Evolutionary conservation across 2,329 filamentous ascomycete species (phyloP).

Genomic region (Nigrograna mackinnonii): DNA sequence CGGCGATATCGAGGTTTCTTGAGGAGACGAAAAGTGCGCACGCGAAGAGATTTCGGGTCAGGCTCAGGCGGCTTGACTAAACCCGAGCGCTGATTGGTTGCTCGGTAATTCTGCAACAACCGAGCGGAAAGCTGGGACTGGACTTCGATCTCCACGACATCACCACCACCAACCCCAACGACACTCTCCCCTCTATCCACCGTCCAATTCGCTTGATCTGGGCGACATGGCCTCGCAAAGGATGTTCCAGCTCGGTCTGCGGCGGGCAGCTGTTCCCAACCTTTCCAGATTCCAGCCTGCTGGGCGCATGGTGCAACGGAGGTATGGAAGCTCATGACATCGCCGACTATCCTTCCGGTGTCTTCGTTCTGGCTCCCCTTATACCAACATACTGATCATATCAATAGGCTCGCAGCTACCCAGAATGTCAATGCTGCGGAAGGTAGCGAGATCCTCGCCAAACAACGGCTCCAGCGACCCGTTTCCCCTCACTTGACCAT

Average conservation of each 20-base stretch:
- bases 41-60: slow-evolving; percentile 38
- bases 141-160: slow-evolving; percentile 27
- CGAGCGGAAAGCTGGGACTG: too few species aligned
- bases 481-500: slow-evolving; percentile 83
- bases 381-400: background rate
- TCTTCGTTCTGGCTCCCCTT: slow-evolving; percentile 1
- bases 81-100: slow-evolving; percentile 30
- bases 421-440: slow-evolving; percentile 60
- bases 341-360: slow-evolving; percentile 5
- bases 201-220: slow-evolving; percentile 19
- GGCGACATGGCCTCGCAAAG: slow-evolving; percentile 49
- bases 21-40: slow-evolving; percentile 20
- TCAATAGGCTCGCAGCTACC: slow-evolving; percentile 55
- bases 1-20: slow-evolving; percentile 46
- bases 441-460: slow-evolving; percentile 69
- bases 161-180: slow-evolving; percentile 21
- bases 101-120: slow-evolving; percentile 26
- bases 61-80: slow-evolving; percentile 27
- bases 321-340: slow-evolving; percentile 43
- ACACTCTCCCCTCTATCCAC: slow-evolving; percentile 20
- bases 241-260: slow-evolving; percentile 48
- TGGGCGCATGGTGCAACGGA: slow-evolving; percentile 49
- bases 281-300: slow-evolving; percentile 43
- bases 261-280: slow-evolving; percentile 44
- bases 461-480: slow-evolving; percentile 81